A percentile compares a stretch with the other conserved stretches of the same genome.
phyloP scores from a whole-genome alignment of 805 yeast genomes.

The Lipomyces spencermartinsiae region DNA sequence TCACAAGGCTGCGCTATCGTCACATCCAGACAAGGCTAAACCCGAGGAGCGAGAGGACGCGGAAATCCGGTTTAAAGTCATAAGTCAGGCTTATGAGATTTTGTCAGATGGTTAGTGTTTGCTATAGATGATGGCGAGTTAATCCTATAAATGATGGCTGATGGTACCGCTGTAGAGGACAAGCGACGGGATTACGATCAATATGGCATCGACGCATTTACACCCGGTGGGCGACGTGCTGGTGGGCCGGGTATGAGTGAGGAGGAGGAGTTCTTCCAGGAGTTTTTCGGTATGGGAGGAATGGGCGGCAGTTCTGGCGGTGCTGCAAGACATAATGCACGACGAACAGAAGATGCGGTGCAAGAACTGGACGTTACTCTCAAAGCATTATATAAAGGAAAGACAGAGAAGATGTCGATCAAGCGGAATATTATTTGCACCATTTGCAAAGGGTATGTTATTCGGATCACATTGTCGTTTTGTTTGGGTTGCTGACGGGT shows the following conservation, averaged over 20 bases:
- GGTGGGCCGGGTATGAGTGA: conserved; percentile 49
- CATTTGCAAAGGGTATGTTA: conserved; percentile 64
- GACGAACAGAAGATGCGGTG: conserved; percentile 70
- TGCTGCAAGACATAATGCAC: conserved; percentile 39
- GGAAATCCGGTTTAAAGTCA: conserved; percentile 80
- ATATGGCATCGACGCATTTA: conserved; percentile 42
- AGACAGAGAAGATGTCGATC: conserved; percentile 73
- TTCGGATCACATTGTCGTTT: background rate
- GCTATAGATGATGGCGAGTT: background rate
- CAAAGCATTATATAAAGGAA: conserved; percentile 81
- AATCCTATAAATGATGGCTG: background rate
- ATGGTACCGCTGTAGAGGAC: conserved; percentile 25
- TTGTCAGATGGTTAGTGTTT: conserved; percentile 62
- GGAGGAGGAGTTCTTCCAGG: conserved; percentile 69
- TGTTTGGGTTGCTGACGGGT: background rate
- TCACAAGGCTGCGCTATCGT: conserved; percentile 76
- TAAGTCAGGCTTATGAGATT: conserved; percentile 84
- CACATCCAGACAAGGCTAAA: conserved; percentile 88
- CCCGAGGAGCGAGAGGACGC: conserved; percentile 74
- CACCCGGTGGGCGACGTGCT: conserved; percentile 48
- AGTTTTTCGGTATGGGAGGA: conserved; percentile 53
- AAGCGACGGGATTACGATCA: conserved; percentile 48
- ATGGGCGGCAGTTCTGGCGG: conserved; percentile 41
- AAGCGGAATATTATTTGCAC: conserved; percentile 76
- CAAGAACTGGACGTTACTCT: conserved; percentile 68